These are phyloP conservation scores for Penicillium palitans DNA, from an alignment of 2,329 filamentous ascomycete genomes.

Conservation along the genomic window DNA sequence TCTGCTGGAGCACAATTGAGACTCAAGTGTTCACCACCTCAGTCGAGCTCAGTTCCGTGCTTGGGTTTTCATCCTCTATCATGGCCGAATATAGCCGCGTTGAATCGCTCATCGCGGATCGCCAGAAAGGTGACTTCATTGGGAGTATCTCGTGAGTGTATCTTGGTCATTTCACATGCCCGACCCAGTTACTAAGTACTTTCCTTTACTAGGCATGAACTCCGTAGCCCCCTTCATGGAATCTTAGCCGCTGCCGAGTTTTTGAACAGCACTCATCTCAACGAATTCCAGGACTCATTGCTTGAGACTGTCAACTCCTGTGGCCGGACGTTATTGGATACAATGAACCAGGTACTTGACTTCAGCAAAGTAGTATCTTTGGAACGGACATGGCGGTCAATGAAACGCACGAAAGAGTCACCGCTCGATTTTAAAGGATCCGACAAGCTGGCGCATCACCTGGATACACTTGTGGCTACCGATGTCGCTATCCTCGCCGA, in stretches of 20 bases:
- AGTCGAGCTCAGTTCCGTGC: conserved; percentile 43
- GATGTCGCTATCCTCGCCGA: conserved; percentile 52
- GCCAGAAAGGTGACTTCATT: conserved; percentile 47
- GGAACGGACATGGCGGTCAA: conserved; percentile 38
- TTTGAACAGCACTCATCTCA: conserved; percentile 39
- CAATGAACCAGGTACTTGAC: conserved; percentile 48
- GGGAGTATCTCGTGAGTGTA: conserved; percentile 43
- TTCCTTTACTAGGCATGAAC: conserved; percentile 35
- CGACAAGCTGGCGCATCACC: conserved; percentile 34
- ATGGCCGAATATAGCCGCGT: conserved; percentile 47
- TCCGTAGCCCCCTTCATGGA: conserved; percentile 46
- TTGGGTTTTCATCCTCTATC: conserved; percentile 45
- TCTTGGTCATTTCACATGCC: neutral
- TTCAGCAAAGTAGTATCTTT: conserved; percentile 55
- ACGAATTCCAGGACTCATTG: conserved; percentile 43
- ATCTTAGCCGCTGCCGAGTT: conserved; percentile 47
- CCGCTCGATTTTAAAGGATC: conserved; percentile 30
- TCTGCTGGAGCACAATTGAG: conserved; percentile 45
- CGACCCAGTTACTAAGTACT: neutral
- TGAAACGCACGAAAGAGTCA: conserved; percentile 31
- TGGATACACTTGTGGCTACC: conserved; percentile 38
- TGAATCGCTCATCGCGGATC: conserved; percentile 45
- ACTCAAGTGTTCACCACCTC: conserved; percentile 40
- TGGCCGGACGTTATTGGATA: conserved; percentile 45
- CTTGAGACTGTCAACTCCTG: conserved; percentile 45